Base-by-base conservation (phyloP, 257 asterid species). In the Solanum peruvianum region DNA sequence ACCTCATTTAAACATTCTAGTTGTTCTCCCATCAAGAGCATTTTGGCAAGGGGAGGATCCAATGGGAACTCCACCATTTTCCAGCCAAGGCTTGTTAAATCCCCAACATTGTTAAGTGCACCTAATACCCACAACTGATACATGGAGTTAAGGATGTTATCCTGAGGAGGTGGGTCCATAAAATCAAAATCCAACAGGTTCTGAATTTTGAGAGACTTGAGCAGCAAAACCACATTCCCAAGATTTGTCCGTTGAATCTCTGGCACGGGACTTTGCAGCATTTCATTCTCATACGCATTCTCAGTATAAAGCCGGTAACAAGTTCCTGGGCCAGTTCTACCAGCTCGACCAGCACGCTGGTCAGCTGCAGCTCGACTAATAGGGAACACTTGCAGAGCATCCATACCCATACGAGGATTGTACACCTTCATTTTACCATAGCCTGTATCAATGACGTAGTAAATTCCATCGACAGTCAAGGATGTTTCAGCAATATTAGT, bases 351-450 rank as follows among this genome's bases (percentile, higher is more conserved):
- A 27, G 99, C 97, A 52, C 99, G 98, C 88, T 97, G 99, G 87
- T 97, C 98, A 83, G 98, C 95, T 25, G 98, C 98, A 72, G 99
- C 99, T 20, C 98, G 98, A 88, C 98, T 97, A 29, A 90, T 95
- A 13, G 99, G 99, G 86, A 97, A 97, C 39, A 97, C 99, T 88
- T 97, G 99, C 86, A 97, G 98, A 58, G 99, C 99, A 90, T 97
- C 99, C 99, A 97, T 97, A 89, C 99, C 99, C 99, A 97, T 97
- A 31, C 99, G 97, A 20, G 99, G 99, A 88, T 95, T 95, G 76
- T 97, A 97, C 35, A 97, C 99, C 91, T 97, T 97, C 89, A 97
- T 94, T 85, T 97, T 97, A 80, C 98, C 94, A 71, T 97, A 94
- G 27, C 99, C 99, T 0, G 98, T 92, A 88, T 97, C 99, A 39